These are phyloP conservation scores for Solanum ossicruentum DNA, from an alignment of 257 asterid genomes.

Conservation along the genomic window DNA sequence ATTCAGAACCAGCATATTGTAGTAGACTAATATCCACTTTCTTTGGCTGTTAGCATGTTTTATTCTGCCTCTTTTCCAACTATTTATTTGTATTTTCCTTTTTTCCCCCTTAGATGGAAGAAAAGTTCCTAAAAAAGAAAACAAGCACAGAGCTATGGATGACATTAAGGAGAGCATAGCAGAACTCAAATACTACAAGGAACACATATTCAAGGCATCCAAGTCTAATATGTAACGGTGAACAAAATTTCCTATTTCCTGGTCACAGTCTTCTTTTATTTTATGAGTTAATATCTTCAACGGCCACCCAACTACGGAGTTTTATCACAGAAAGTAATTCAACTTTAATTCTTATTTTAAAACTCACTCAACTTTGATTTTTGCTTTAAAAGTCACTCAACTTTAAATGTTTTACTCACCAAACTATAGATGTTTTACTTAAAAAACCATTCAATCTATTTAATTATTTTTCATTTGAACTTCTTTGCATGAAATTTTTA, in stretches of 20 bases:
- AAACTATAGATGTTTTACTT: too few species aligned
- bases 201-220: constrained; percentile 46
- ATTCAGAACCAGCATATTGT: not conserved
- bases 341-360: too few species aligned
- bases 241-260: not conserved
- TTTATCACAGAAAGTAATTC: too few species aligned
- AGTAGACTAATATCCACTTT: not conserved
- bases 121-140: constrained; percentile 67
- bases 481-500: too few species aligned
- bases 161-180: constrained; percentile 88
- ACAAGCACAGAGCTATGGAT: constrained; percentile 82
- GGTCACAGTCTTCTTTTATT: not conserved
- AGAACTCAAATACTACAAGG: constrained; percentile 71
- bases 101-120: constrained; percentile 25
- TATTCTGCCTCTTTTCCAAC: not conserved
- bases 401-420: too few species aligned
- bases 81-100: not conserved
- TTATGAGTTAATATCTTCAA: too few species aligned
- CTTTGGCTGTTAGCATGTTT: not conserved
- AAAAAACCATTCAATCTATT: too few species aligned
- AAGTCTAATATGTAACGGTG: constrained; percentile 26
- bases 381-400: too few species aligned
- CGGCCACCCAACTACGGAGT: too few species aligned
- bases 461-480: too few species aligned
- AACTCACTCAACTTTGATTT: too few species aligned